Evolutionary conservation across 2,329 filamentous ascomycete genomes (phyloP).

Genomic region (Pseudocercospora pini-densiflorae): DNA sequence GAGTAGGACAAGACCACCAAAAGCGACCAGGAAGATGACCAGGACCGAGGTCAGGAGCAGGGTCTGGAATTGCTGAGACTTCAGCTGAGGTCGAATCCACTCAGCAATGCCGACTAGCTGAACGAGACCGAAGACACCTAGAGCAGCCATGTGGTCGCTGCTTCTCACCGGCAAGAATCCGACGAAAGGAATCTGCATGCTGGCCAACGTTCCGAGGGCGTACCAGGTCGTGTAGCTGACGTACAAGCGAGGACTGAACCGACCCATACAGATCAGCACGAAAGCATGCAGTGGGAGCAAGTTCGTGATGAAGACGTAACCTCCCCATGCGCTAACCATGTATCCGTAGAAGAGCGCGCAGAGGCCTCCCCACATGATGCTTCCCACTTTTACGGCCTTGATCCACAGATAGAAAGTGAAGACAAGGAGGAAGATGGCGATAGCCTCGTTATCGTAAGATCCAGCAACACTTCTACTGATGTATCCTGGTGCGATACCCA

Average conservation of each 20-base stretch:
- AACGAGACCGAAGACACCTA: conserved; percentile 93
- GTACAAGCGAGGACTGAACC: conserved; percentile 92
- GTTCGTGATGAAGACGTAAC: conserved; percentile 99
- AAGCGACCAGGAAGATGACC: conserved; percentile 71
- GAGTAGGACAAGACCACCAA: conserved; percentile 76
- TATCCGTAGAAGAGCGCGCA: conserved; percentile 98
- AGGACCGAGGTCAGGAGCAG: conserved; percentile 79
- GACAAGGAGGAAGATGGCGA: conserved; percentile 97
- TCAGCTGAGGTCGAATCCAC: conserved; percentile 84
- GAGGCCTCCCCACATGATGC: conserved; percentile 93
- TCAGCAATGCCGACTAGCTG: conserved; percentile 93
- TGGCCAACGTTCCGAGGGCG: conserved; percentile 89
- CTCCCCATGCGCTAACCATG: conserved; percentile 99
- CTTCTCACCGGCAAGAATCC: conserved; percentile 95
- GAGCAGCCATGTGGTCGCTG: conserved; percentile 97
- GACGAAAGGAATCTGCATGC: conserved; percentile 99
- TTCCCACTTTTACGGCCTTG: conserved; percentile 95
- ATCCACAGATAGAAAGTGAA: conserved; percentile 99
- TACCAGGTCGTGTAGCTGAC: conserved; percentile 99
- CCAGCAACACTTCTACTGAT: conserved; percentile 97
- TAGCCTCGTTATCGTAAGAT: conserved; percentile 99
- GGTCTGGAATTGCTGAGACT: conserved; percentile 91
- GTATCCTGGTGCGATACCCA: conserved; percentile 97
- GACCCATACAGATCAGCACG: conserved; percentile 93
- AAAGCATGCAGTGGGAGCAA: conserved; percentile 93